Evolutionary conservation across 2,329 filamentous ascomycete species (phyloP).

Genomic region (Colletotrichum plurivorum): DNA sequence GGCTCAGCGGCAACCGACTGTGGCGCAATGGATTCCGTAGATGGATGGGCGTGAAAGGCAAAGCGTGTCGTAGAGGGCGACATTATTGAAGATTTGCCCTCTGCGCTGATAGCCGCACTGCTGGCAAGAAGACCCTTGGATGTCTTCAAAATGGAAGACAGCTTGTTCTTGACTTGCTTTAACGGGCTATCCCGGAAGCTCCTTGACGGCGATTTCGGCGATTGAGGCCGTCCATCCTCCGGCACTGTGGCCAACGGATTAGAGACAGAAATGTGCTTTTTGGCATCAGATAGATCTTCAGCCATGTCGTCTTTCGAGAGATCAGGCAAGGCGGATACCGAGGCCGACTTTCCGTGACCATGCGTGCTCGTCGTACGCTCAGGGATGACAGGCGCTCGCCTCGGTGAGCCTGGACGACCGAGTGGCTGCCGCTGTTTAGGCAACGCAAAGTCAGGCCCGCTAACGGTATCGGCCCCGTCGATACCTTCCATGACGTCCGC

Average conservation of each 20-base stretch:
- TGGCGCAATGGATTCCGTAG: conserved; percentile 62
- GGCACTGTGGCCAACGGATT: conserved; percentile 67
- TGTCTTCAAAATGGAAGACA: conserved; percentile 91
- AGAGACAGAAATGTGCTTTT: conserved; percentile 74
- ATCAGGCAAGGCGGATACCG: conserved; percentile 68
- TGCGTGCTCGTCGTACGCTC: conserved; percentile 51
- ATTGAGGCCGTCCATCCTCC: conserved; percentile 58
- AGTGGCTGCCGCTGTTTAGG: conserved; percentile 56
- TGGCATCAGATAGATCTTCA: conserved; percentile 55
- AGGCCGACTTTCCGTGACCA: conserved; percentile 73
- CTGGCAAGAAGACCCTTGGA: conserved; percentile 90
- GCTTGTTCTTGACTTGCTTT: conserved; percentile 92
- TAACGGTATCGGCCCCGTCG: conserved; percentile 62
- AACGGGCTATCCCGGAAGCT: conserved; percentile 80
- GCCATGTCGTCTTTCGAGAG: conserved; percentile 42
- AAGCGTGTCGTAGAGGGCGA: conserved; percentile 67
- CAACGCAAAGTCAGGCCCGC: conserved; percentile 62
- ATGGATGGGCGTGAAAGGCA: conserved; percentile 59
- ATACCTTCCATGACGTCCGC: conserved; percentile 73
- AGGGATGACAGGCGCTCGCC: conserved; percentile 47
- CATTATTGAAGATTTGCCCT: conserved; percentile 70
- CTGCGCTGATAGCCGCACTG: conserved; percentile 75
- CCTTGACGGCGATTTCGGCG: conserved; percentile 71
- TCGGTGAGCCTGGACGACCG: conserved; percentile 52
- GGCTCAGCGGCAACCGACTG: conserved; percentile 50